Evolutionary conservation across 495 filamentous ascomycete genomes (phyloP), one percentile per base, ranked within the genome.

Genomic region (Penicillium simplicissimum): DNA sequence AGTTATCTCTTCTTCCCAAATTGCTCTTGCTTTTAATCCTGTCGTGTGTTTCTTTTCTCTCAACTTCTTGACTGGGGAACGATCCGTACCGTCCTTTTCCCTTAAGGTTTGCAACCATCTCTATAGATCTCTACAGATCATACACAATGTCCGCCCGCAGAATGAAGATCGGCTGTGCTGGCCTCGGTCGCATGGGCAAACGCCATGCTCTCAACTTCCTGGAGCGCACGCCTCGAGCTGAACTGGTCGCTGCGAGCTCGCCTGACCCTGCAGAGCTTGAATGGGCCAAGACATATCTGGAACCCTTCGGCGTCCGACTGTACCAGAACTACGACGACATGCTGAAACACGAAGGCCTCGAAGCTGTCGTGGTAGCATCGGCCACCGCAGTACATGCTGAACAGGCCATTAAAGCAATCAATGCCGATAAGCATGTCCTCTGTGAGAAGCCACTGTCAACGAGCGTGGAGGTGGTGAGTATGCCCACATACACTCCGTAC

Each of bases 111-210:
- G 47, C 35, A 47, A 11, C 42, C 28, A 31, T 58, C 40, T 11
- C n/a, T 9, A 31, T 31, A 31, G 28, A 31, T 11, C 28, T n/a
- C 13, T 56, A 31, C 48, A 47, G 9, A 19, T 33, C 31, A n/a
- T 8, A 23, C 17, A 79, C 54, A 61, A 84, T 84, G 79, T 65
- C 79, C 43, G 70, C 69, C 33, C 63, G 67, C 43, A 82, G 72
- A 64, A 70, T 84, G 52, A 74, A 76, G 52, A 74, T 85, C 57
- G 83, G 73, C 60, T 78, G 77, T 57, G 81, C 80, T 42, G 83
- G 83, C 60, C 79, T 86, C 49, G 83, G 83, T 55, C 81, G 83
- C 52, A 85, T 85, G 83, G 83, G 83, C 62, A 82, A 83, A 64
- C 76, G 82, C 53, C 83, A 85, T 67, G 83, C 82, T 38, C 66